Conservation (phyloP, 192 early-diverging fungal species). For the Podochytrium sp. region DNA sequence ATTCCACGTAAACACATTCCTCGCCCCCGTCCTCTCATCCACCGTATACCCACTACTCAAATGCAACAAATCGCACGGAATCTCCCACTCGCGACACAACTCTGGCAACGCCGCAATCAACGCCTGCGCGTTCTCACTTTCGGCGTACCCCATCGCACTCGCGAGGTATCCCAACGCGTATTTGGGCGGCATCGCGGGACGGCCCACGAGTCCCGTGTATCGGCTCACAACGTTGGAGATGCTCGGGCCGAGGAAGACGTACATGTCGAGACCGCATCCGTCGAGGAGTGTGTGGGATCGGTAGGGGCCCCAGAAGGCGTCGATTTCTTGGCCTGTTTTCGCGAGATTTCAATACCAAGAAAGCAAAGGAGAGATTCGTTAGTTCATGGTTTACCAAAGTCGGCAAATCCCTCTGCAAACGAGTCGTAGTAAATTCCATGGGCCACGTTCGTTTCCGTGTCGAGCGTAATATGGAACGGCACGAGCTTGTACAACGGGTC, state of each 20-base stretch:
- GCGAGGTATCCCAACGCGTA: conserved; percentile 64
- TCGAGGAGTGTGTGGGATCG: conserved; percentile 42
- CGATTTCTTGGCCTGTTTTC: conserved; percentile 37
- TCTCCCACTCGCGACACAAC: conserved; percentile 43
- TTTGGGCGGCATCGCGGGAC: conserved; percentile 52
- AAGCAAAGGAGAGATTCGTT: not conserved
- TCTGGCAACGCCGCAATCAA: conserved; percentile 49
- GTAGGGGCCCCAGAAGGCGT: conserved; percentile 60
- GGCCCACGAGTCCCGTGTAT: conserved; percentile 47
- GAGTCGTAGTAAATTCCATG: conserved; percentile 65
- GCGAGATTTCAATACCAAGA: conserved; percentile 18
- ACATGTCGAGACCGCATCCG: conserved; percentile 48
- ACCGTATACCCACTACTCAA: conserved; percentile 65
- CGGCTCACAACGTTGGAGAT: conserved; percentile 43
- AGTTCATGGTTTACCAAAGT: conserved; percentile 53
- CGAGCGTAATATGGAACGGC: conserved; percentile 56
- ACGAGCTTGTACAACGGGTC: conserved; percentile 68
- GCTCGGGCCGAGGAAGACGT: conserved; percentile 42
- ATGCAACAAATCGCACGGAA: conserved; percentile 66
- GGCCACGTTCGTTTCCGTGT: conserved; percentile 32
- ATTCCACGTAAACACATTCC: conserved; percentile 72
- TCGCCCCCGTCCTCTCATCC: conserved; percentile 41
- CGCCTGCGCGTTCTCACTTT: conserved; percentile 56
- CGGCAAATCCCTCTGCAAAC: conserved; percentile 47
- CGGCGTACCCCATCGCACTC: conserved; percentile 68